phyloP scores from a whole-genome alignment of 2,329 filamentous ascomycete genomes.

The Phialocephala subalpina region DNA sequence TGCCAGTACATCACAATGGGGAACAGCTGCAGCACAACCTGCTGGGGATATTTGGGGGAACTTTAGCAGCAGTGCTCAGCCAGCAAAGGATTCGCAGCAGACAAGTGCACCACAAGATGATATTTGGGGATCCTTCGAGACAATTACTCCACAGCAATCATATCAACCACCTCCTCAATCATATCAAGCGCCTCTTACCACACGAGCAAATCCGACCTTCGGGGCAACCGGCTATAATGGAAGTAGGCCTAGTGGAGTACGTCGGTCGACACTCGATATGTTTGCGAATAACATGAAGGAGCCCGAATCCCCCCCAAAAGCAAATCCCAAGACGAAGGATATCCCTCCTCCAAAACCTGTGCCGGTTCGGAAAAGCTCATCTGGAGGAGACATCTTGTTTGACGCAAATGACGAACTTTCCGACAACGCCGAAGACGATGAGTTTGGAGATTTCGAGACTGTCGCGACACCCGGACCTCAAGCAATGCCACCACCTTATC shows the following conservation, averaged over 20 bases:
- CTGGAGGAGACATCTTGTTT: slow-evolving; percentile 43
- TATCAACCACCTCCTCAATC: slow-evolving; percentile 5
- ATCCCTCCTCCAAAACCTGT: slow-evolving; percentile 23
- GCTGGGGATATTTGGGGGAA: slow-evolving; percentile 38
- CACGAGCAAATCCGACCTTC: slow-evolving; percentile 25
- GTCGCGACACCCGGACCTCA: slow-evolving; percentile 47
- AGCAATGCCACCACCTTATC: slow-evolving; percentile 19
- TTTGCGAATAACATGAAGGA: slow-evolving; percentile 35
- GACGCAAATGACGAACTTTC: slow-evolving; percentile 48
- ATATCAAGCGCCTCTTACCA: too few species aligned
- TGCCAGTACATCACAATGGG: slow-evolving; percentile 27
- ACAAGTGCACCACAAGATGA: slow-evolving; percentile 32
- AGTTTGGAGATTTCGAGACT: slow-evolving; percentile 74
- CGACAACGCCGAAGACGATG: slow-evolving; percentile 57
- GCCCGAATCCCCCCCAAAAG: slow-evolving; percentile 17
- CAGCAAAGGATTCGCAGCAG: slow-evolving; percentile 19
- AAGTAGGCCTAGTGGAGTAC: slow-evolving; percentile 29
- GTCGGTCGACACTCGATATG: slow-evolving; percentile 39
- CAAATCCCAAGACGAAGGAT: slow-evolving; percentile 12
- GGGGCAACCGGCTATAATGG: slow-evolving; percentile 18
- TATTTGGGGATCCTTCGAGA: slow-evolving; percentile 43
- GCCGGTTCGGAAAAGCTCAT: slow-evolving; percentile 25
- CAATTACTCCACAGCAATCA: slow-evolving; percentile 21
- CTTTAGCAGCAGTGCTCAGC: slow-evolving; percentile 33
- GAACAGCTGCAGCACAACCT: slow-evolving; percentile 21